Evolutionary conservation across 345 rosid genomes (phyloP), one percentile per base, ranked within the genome.

Genomic region (Salix arbutifolia): DNA sequence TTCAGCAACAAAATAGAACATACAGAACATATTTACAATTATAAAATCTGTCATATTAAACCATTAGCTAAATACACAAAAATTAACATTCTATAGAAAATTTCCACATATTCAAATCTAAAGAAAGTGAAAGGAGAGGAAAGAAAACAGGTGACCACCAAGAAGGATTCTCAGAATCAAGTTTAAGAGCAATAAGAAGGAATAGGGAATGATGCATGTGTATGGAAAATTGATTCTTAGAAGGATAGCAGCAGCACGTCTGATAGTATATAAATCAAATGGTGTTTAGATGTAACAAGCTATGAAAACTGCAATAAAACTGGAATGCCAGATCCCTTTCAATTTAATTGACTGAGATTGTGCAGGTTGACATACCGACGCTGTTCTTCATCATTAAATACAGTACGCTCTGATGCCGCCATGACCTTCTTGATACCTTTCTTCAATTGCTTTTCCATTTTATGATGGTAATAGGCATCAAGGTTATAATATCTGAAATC

Each of bases 301-400:
- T 10, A 53, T 5, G 18, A 31, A 60, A 73, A 58, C 48, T 40
- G 60, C 23, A 73, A 42, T 31, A 58, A 40, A 71, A 67, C 0
- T 30, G 30, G 12, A 37, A 46, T 25, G 21, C 17, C 46, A 13
- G 16, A 61, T 44, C 28, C 64, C 3, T 58, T 35, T 40, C 26
- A 72, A 75, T 30, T 73, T 42, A 56, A 28, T 21, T 25, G 62
- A 62, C 48, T 48, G 19, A 25, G 35, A 31, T 74, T 38, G 62
- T 42, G 50, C 50, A 60, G 52, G 46, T 46, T 3, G 58, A 77
- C 85, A 70, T 91, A 95, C 99, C 99, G 85, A 8, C 97, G 91
- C 72, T 87, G 91, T 84, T 95, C 99, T 86, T 95, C 99, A 71
- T 95, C 99, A 85, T 95, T 90, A 80, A 94, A 94, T 65, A 92